Evolutionary conservation across 192 early-diverging fungal genomes (phyloP), one percentile per base, ranked within the genome.

Genomic region (Fimicolochytrium jonesii): DNA sequence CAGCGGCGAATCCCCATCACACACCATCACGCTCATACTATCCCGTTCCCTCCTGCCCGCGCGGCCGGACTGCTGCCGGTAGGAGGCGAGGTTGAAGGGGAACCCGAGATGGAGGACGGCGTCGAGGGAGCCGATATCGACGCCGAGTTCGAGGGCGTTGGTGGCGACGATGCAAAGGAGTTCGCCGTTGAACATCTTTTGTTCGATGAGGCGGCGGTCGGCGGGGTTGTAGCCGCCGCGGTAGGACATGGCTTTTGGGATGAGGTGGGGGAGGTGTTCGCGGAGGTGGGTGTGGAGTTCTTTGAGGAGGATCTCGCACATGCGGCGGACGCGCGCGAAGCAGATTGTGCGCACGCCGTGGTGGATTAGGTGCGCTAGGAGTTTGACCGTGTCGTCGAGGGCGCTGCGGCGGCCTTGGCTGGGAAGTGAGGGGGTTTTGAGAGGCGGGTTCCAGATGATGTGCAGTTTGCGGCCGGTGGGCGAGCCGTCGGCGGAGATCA

Each of bases 121-220:
- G 63, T 92, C 90, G 5, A 72, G 43, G 2, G 65, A 52, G 10
- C 91, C 91, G 47, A 92, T 88, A 63, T 93, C 89, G 6, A 93
- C 80, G 4, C 91, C 91, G 1, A 93, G 74, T 55, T 93, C 91
- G 30, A 93, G 72, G 0, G 91, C 91, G 44, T 83, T 90, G 33
- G 91, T 93, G 4, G 88, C 79, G 1, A 91, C 71, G 25, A 91
- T 80, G 64, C 73, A 72, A 4, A 82, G 57, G 26, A 90, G 53
- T 15, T 81, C 68, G 0, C 87, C 88, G n/a, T 46, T 23, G 71
- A 91, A 91, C 67, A 93, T 61, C 39, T 67, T 56, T 7, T 59
- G 52, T 67, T 93, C 91, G 22, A 92, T 93, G 6, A 76, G 55
- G 17, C 90, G 61, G 34, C 91, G 71, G 53, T 89, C 86, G 10